Evolutionary conservation across 2,329 filamentous ascomycete genomes (phyloP), one percentile per base, ranked within the genome.

Genomic region (Chaetothyriales sp.): DNA sequence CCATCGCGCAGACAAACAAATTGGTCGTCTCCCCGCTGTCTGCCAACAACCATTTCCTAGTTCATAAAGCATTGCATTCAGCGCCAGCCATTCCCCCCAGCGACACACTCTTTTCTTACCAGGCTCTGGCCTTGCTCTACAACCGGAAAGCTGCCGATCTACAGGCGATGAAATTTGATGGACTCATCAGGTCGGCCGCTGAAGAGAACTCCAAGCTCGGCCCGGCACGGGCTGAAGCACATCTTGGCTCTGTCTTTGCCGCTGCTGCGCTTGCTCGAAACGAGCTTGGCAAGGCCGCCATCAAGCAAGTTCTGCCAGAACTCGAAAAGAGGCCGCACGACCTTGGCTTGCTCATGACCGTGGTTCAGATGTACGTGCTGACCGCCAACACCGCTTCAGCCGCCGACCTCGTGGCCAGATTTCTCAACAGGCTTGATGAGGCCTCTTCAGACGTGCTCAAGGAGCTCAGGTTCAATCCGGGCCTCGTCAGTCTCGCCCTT

Each of bases 381-480:
- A 78, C 76, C 43, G 79, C 82, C 46, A 88, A 90, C 63, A 75
- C 80, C 25, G 82, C 78, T 28, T 81, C 84, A 3, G 90, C 90
- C 4, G 78, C 89, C 37, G 73, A 76, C n/a, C 73, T 87, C 5
- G 73, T 95, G 1, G 85, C 94, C 64, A 72, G 77, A 1, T 89
- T 92, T 64, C 77, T 95, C 51, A 77, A 77, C 56, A 77, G 77
- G 8, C 74, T 95, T 1, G 86, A 90, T 61, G 69, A 78, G 47
- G 80, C 78, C 2, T 73, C 67, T 13, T 65, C 63, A n/a, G 66
- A 70, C 47, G 73, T 77, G 15, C 75, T 83, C 53, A 73, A 80
- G 52, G 81, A 89, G 60, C 78, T 85, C 22, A 83, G 89, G 9
- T 92, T 83, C 66, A 83, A 87, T 22, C 90, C 92, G 0, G 90